Conservation (phyloP, 2,329 filamentous ascomycete genomes). For the Xylaria sp. region DNA sequence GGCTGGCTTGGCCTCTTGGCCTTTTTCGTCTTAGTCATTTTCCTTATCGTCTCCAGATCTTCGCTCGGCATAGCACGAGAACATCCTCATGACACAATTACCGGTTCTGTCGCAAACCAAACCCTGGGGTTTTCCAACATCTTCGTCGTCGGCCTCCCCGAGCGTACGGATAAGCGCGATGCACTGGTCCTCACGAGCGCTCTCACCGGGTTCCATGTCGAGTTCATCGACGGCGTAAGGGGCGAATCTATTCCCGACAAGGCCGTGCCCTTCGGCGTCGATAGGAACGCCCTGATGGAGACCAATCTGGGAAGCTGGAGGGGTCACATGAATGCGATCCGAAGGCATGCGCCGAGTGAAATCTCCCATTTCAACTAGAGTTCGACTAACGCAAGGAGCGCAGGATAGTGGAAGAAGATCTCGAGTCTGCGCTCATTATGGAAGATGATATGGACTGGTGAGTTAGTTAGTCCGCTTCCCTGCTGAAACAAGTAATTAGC, state of each 20-base stretch:
- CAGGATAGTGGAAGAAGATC: conserved; percentile 50
- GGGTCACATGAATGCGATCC: conserved; percentile 54
- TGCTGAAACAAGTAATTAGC: background rate
- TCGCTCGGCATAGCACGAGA: background rate
- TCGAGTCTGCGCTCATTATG: conserved; percentile 52
- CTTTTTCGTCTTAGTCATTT: background rate
- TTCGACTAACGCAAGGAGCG: background rate
- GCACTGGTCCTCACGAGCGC: conserved; percentile 56
- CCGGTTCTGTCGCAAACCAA: conserved; percentile 35
- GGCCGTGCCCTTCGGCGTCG: conserved; percentile 41
- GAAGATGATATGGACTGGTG: conserved; percentile 50
- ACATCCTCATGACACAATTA: background rate
- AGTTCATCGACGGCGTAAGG: conserved; percentile 57
- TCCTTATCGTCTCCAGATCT: background rate
- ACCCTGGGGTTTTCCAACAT: conserved; percentile 48
- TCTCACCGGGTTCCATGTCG: conserved; percentile 55
- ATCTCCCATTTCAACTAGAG: background rate
- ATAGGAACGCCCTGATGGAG: conserved; percentile 43
- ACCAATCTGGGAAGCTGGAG: conserved; percentile 56
- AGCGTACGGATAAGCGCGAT: conserved; percentile 62
- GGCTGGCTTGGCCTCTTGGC: conserved; percentile 12
- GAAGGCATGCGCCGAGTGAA: conserved; percentile 35
- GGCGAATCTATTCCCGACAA: conserved; percentile 56
- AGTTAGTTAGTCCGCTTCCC: background rate
- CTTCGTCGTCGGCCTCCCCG: conserved; percentile 58